Base-by-base conservation (phyloP, 441 rosid genomes). In the Populus hybrid region DNA sequence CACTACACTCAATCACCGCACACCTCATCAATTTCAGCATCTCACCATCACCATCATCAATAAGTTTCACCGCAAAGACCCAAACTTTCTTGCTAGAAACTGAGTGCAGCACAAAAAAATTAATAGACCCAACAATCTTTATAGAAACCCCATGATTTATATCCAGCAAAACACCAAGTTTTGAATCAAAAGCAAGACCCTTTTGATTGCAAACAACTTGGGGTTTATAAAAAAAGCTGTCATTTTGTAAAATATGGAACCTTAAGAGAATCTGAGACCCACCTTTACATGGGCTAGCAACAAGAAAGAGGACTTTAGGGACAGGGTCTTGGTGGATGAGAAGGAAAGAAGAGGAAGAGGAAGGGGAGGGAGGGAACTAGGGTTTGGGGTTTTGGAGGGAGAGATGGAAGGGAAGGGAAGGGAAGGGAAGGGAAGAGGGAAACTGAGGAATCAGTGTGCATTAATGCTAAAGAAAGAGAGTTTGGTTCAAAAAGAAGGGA, bases 21-120 rank as follows among this genome's bases (percentile, higher is more conserved):
- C 91, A 91, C 74, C 89, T 88, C 87, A 87, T 91, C 85, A 92
- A 78, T 80, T 92, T 91, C 77, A 92, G 79, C 57, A 46, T 85
- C 30, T 64, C 83, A 26, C 30, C 84, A 36, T 67, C 79, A 67
- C 68, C 89, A 69, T 74, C 85, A 69, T 70, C 84, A 76, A 83
- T 80, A 53, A 77, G 74, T 84, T 85, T 90, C 30, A 87, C 85
- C n/a, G 89, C 89, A 77, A 89, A 92, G 66, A 92, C 86, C 77
- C 87, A 79, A 67, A 91, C 79, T 78, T 86, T 92, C 36, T 85
- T 82, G 80, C 84, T 83, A 1, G 91, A 86, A 78, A 88, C 82
- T 18, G 91, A 91, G 80, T 90, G 80, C 84, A 92, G 70, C 14
- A 80, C 84, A 59, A 92, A 92, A 71, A 80, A 91, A 86, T 91